A percentile compares a stretch with the other conserved stretches of the same genome.
Conservation (phyloP, 345 rosid genomes). For the Psidium guajava region DNA sequence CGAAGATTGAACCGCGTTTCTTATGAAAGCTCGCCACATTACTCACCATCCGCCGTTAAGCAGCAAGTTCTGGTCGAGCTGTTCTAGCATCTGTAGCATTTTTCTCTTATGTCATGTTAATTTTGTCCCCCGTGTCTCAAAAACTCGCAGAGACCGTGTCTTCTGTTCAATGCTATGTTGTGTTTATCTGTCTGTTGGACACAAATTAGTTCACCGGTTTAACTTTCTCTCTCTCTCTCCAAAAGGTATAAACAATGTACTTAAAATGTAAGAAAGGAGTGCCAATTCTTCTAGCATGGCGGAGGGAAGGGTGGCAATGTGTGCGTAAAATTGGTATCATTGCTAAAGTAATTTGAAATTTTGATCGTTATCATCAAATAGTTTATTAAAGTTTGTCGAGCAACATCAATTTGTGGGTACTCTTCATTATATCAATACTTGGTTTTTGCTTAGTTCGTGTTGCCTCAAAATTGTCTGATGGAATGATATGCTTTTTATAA, state of each 20-base stretch:
- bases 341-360: background rate
- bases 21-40: background rate
- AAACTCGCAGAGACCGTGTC: background rate
- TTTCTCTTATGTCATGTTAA: background rate
- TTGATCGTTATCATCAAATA: background rate
- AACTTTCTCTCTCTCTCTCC: background rate
- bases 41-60: background rate
- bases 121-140: background rate
- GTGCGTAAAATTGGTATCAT: background rate
- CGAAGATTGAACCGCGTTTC: slow-evolving; percentile 24
- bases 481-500: background rate
- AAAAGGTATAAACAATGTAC: background rate
- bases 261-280: background rate
- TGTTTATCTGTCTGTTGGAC: background rate
- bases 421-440: background rate
- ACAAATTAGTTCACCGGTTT: background rate
- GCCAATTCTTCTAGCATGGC: background rate
- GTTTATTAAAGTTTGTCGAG: background rate
- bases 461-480: background rate
- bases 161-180: background rate
- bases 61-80: background rate
- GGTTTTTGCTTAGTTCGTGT: background rate
- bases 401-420: background rate
- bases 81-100: background rate
- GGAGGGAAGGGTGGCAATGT: background rate